Percentiles rank a stretch among this genome's conserved stretches.
Evolutionary conservation across 2,329 filamentous ascomycete species (phyloP).

Genomic region (Phyllosticta citribraziliensis): DNA sequence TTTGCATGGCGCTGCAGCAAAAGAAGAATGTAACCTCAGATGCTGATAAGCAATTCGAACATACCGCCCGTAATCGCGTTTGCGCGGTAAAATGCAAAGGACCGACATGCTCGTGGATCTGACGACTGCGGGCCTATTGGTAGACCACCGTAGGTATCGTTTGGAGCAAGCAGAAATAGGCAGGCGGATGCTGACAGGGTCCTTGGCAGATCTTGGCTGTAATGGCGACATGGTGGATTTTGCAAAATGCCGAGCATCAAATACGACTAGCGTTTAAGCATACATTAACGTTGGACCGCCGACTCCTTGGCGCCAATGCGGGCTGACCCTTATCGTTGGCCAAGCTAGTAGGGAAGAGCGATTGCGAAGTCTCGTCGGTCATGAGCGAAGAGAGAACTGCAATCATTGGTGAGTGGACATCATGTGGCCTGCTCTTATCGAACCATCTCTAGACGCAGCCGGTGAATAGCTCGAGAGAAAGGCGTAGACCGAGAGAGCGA

Average conservation of each 20-base stretch:
- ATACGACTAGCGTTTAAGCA: constrained; percentile 3
- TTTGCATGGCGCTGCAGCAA: not conserved
- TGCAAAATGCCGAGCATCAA: not conserved
- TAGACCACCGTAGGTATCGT: not conserved
- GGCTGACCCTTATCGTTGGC: not conserved
- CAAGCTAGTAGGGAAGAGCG: not conserved
- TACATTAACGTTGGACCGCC: not conserved
- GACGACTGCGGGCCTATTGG: not conserved
- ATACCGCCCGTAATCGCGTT: not conserved
- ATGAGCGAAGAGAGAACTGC: not conserved
- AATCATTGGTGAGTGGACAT: not conserved
- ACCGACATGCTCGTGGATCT: not conserved
- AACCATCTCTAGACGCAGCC: not conserved
- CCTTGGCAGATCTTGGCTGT: constrained; percentile 7
- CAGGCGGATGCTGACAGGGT: constrained; percentile 2
- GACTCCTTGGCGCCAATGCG: not conserved
- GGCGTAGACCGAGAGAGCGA: not conserved
- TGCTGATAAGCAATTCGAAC: not conserved
- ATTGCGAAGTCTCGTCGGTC: not conserved
- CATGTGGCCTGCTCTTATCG: not conserved
- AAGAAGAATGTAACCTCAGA: not conserved
- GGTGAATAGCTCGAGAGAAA: not conserved
- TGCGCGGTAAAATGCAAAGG: not conserved
- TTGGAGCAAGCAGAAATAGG: constrained; percentile 4
- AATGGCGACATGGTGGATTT: not conserved